Evolutionary conservation across 176 grass and related monocot genomes (phyloP).

Genomic region (Poa pratensis): DNA sequence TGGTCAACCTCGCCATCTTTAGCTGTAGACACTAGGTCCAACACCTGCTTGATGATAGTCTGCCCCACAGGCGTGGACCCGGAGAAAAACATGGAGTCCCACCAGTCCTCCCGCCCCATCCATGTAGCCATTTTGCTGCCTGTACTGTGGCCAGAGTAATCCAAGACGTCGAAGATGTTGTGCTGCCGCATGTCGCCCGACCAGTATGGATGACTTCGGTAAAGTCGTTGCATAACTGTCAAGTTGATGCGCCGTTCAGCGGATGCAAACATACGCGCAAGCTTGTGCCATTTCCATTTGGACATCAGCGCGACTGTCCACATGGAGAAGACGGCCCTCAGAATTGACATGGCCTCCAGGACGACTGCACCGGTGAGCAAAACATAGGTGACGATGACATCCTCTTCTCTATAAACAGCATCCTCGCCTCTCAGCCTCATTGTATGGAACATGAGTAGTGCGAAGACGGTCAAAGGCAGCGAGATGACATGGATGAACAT

Average conservation of each 20-base stretch:
- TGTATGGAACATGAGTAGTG: neutral
- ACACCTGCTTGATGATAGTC: neutral
- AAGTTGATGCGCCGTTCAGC: no score
- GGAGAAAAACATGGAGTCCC: neutral
- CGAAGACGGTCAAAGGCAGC: neutral
- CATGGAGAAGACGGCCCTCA: no score
- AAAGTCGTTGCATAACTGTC: no score
- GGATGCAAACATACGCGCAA: no score
- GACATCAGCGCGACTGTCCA: no score
- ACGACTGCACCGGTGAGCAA: neutral
- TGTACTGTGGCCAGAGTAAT: neutral
- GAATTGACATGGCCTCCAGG: no score
- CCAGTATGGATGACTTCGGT: neutral
- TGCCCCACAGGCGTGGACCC: rapidly evolving
- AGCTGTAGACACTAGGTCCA: neutral
- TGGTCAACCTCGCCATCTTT: no score
- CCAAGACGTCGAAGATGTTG: rapidly evolving
- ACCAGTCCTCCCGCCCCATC: neutral
- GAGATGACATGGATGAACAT: conserved; percentile 16
- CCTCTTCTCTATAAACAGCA: neutral
- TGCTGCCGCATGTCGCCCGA: neutral
- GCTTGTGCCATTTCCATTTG: no score
- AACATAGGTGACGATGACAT: neutral
- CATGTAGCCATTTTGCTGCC: neutral
- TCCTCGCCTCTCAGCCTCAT: neutral